phyloP scores from a whole-genome alignment of 169 alveolate species.

The Plasmodium blacklocki region DNA sequence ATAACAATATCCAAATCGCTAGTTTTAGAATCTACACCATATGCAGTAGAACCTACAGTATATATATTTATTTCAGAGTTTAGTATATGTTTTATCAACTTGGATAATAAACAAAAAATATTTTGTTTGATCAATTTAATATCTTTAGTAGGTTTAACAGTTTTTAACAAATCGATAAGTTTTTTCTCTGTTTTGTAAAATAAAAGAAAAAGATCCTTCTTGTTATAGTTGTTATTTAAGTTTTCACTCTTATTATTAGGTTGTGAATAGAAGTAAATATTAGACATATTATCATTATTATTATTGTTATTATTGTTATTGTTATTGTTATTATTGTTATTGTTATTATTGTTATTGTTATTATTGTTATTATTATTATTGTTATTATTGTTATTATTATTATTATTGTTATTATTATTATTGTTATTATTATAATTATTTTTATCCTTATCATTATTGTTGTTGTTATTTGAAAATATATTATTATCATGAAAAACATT shows the following conservation, averaged over 20 bases:
- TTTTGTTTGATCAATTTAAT: constrained; percentile 34
- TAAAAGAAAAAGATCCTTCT: constrained; percentile 3
- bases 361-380: background rate
- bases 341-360: background rate
- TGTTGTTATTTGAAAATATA: too few species aligned
- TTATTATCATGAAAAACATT: too few species aligned
- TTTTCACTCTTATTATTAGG: too few species aligned
- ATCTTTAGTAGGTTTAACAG: constrained; percentile 67
- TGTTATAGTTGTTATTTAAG: background rate
- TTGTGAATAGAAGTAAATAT: too few species aligned
- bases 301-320: background rate
- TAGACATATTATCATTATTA: background rate
- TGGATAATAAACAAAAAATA: constrained; percentile 19
- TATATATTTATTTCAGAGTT: constrained; percentile 78
- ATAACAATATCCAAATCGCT: constrained; percentile 87
- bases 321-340: background rate
- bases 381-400: background rate
- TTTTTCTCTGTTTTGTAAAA: constrained; percentile 28
- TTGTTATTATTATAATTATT: background rate
- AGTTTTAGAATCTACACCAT: constrained; percentile 85
- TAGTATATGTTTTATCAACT: constrained; percentile 78
- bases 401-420: background rate
- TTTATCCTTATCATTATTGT: background rate
- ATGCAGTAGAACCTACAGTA: constrained; percentile 88
- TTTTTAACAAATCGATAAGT: constrained; percentile 25